Evolutionary conservation across 1,284 basidiomycete species (phyloP), one percentile per base, ranked within the genome.

Genomic region (Porodaedalea pini): DNA sequence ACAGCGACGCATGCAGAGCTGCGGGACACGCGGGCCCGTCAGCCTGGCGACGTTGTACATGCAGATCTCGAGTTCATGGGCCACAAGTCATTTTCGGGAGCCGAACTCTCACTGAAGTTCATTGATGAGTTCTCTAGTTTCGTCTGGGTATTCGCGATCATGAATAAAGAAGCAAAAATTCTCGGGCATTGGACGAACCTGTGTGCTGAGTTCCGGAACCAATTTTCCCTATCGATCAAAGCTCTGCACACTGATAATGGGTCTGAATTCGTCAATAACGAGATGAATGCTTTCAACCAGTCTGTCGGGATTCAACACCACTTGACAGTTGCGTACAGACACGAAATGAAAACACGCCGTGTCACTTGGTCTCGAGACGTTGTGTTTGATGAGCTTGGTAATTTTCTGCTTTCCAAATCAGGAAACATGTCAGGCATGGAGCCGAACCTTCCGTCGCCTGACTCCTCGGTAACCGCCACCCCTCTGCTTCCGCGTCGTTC

Each of bases 291-390:
- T 2, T 55, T 39, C 41, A 34, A 56, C 2, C 48, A 47, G 15
- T 36, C 15, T 5, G 6, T 29, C 29, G 57, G 57, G 3, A 58
- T 55, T 3, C 21, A 8, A 27, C 34, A 56, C 7, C 47, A 19
- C 17, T 5, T 49, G 1, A 43, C 39, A 43, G 53, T 31, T 43
- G 58, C 54, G 21, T 43, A 62, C 44, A 34, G 40, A 1, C 62
- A 62, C n/a, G 39, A 62, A 47, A 59, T 61, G 48, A 63, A 63
- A 31, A n/a, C 21, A 7, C 37, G 21, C 15, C 15, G 11, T 10
- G 4, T 10, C 21, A 13, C 37, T 3, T 19, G 21, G 2, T n/a
- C 41, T 8, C 36, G 36, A 37, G 36, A 37, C 8, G 36, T 37
- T 37, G 36, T n/a, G n/a, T n/a, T n/a, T n/a, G n/a, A n/a, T n/a